A percentile compares a stretch with the other conserved stretches of the same genome.
phyloP scores from a whole-genome alignment of 1,139 yeast genomes.

The Sugiyamaella castrensis region DNA sequence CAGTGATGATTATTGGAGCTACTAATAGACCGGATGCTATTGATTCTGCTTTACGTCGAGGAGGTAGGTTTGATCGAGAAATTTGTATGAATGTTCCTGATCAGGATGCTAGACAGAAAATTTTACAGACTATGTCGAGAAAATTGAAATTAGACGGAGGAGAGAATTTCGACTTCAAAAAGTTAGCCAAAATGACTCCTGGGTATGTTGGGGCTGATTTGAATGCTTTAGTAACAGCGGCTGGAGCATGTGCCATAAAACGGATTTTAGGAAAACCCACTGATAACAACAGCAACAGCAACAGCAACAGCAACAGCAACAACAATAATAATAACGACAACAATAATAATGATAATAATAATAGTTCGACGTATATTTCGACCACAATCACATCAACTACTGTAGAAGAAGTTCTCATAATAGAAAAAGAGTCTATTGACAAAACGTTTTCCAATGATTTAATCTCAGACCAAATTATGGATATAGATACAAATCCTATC shows the following conservation, averaged over 20 bases:
- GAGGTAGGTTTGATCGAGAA: conserved; percentile 95
- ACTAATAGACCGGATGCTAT: conserved; percentile 95
- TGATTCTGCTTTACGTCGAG: conserved; percentile 93
- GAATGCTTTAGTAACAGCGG: conserved; percentile 90
- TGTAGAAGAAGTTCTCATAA: too few relatives aligned
- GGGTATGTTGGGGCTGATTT: conserved; percentile 98
- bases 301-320: conserved; percentile 17
- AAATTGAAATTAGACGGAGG: conserved; percentile 61
- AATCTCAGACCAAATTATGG: conserved; percentile 7
- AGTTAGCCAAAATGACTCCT: conserved; percentile 88
- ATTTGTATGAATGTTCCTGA: conserved; percentile 91
- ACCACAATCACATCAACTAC: too few relatives aligned
- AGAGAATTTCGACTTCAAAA: conserved; percentile 60
- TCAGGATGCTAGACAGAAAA: conserved; percentile 75
- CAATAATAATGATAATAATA: conserved; percentile 18
- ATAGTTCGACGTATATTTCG: background rate
- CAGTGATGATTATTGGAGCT: conserved; percentile 95
- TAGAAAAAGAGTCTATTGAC: background rate
- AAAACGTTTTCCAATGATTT: background rate
- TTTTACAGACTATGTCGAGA: conserved; percentile 63
- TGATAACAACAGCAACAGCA: conserved; percentile 12
- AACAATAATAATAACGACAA: conserved; percentile 22
- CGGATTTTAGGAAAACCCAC: conserved; percentile 58
- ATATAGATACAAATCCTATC: conserved; percentile 8
- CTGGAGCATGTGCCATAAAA: conserved; percentile 92